Evolutionary conservation across 768 basidiomycete species (phyloP).

Genomic region (Mycena vulgaris): DNA sequence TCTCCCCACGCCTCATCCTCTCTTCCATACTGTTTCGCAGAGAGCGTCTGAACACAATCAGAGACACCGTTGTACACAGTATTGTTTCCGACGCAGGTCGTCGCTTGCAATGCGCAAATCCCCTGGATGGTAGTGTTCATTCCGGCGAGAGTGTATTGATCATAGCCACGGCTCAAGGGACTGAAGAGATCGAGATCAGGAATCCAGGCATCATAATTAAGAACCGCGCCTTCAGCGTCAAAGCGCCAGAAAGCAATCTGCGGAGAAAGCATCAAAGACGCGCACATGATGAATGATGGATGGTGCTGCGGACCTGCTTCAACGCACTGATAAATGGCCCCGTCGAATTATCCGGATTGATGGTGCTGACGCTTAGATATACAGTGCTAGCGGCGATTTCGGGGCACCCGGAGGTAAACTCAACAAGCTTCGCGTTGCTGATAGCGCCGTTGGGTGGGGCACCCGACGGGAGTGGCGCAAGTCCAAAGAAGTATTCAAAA

Average conservation of each 20-base stretch:
- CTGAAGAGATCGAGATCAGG: background rate
- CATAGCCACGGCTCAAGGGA: background rate
- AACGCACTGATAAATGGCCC: constrained; percentile 12
- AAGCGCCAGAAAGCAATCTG: constrained; percentile 25
- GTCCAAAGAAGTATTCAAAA: constrained; percentile 27
- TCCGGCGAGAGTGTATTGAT: background rate
- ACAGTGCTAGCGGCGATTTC: constrained; percentile 21
- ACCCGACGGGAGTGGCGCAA: constrained; percentile 13
- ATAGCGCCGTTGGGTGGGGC: constrained; percentile 18
- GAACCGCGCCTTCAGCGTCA: constrained; percentile 9
- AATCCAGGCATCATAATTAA: constrained; percentile 13
- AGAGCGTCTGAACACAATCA: constrained; percentile 3
- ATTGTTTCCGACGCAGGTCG: constrained; percentile 21
- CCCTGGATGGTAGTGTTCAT: constrained; percentile 6
- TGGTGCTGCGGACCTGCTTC: constrained; percentile 24
- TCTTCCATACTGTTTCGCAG: constrained; percentile 7
- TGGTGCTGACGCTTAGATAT: constrained; percentile 10
- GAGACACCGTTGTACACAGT: background rate
- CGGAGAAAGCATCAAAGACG: background rate
- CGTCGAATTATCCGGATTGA: constrained; percentile 13
- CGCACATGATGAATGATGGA: too few relatives aligned
- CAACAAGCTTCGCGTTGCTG: constrained; percentile 20
- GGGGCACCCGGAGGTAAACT: too few relatives aligned
- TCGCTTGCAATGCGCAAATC: constrained; percentile 11
- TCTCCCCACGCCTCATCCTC: constrained; percentile 21